phyloP scores from a whole-genome alignment of 2,329 filamentous ascomycete genomes.

The Erysiphe pulchra region DNA sequence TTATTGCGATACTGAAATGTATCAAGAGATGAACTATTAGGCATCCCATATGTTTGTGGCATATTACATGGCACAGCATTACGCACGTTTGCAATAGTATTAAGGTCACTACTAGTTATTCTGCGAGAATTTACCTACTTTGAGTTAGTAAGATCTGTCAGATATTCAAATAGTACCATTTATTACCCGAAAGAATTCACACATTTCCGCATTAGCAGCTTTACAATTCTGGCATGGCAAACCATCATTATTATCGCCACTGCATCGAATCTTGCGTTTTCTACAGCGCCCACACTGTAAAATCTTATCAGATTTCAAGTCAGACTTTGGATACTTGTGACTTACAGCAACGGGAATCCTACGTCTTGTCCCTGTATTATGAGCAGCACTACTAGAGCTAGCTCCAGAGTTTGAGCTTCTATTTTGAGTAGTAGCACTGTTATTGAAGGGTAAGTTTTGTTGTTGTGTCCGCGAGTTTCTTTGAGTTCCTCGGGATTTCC shows the following conservation, averaged over 20 bases:
- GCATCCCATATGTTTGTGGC: slow-evolving; percentile 4
- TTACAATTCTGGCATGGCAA: slow-evolving; percentile 61
- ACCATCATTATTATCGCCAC: slow-evolving; percentile 44
- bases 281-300: slow-evolving; percentile 68
- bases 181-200: slow-evolving; percentile 56
- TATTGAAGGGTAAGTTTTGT: neutral
- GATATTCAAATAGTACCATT: slow-evolving; percentile 4
- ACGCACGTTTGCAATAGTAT: slow-evolving; percentile 4
- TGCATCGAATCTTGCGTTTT: slow-evolving; percentile 86
- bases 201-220: slow-evolving; percentile 41
- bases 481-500: neutral
- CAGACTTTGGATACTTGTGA: neutral
- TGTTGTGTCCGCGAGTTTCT: neutral
- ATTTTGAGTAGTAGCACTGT: neutral
- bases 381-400: neutral
- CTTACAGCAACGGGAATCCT: slow-evolving; percentile 27
- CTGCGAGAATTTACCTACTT: neutral
- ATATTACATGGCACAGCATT: slow-evolving; percentile 6
- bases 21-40: slow-evolving; percentile 2
- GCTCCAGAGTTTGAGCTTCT: neutral
- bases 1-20: slow-evolving; percentile 6
- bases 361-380: slow-evolving; percentile 5
- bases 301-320: neutral
- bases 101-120: neutral
- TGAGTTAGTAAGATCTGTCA: slow-evolving; percentile 3